phyloP scores from a whole-genome alignment of 768 basidiomycete genomes.

The Xerocomellus intermedius region DNA sequence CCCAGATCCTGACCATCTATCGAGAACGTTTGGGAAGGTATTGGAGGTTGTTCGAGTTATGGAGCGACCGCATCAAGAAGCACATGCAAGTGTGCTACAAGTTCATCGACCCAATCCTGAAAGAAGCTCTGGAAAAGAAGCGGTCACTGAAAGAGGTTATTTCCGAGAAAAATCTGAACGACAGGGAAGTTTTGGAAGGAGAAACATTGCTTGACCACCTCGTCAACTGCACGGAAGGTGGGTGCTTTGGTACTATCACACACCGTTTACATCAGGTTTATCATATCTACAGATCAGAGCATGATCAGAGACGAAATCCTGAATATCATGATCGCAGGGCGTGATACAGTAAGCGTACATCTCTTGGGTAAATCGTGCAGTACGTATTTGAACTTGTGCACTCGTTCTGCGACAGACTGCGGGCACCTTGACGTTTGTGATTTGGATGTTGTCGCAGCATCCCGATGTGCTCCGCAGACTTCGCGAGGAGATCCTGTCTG shows the following conservation, averaged over 20 bases:
- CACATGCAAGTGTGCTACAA: conserved; percentile 47
- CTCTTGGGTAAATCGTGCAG: background rate
- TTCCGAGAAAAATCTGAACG: conserved; percentile 1
- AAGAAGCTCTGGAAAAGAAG: conserved; percentile 44
- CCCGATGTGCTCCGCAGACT: conserved; percentile 30
- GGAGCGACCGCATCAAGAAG: conserved; percentile 43
- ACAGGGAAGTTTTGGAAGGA: conserved; percentile 16
- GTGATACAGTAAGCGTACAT: conserved; percentile 30
- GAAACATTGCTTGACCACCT: conserved; percentile 33
- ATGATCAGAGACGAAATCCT: conserved; percentile 36
- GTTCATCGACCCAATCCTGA: conserved; percentile 54
- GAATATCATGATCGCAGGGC: conserved; percentile 38
- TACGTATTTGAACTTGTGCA: background rate
- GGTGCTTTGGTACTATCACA: background rate
- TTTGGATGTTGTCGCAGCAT: conserved; percentile 31
- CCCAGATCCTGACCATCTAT: conserved; percentile 42
- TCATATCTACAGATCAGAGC: conserved; percentile 23
- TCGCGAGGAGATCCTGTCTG: conserved; percentile 29
- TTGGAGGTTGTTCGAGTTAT: conserved; percentile 56
- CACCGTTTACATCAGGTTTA: background rate
- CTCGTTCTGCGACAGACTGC: conserved; percentile 25
- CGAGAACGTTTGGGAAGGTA: conserved; percentile 41
- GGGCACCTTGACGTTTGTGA: conserved; percentile 27
- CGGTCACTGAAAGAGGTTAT: conserved; percentile 21
- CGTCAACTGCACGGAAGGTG: conserved; percentile 30